Percentiles rank a stretch among this genome's conserved stretches.
Conservation (phyloP, 1,284 basidiomycete genomes). For the Trametes sp. region DNA sequence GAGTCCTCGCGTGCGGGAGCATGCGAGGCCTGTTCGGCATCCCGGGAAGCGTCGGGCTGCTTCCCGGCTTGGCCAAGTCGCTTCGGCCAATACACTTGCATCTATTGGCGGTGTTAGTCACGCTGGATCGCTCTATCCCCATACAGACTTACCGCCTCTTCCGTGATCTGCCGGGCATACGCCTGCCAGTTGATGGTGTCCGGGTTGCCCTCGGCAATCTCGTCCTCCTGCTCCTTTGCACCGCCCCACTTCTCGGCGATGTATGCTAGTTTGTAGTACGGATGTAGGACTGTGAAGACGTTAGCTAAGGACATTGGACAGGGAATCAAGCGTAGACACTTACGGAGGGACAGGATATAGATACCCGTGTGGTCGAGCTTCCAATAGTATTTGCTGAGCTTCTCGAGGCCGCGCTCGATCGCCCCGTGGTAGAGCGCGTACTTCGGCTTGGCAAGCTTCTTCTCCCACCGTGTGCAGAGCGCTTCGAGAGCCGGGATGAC, state of each 20-base stretch:
- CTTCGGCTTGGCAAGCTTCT: constrained; percentile 17
- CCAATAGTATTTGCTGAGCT: constrained; percentile 38
- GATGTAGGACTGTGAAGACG: constrained; percentile 7
- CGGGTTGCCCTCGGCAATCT: not conserved
- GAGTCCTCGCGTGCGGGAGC: not conserved
- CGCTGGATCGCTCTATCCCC: not conserved
- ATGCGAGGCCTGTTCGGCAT: not conserved
- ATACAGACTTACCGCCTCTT: constrained; percentile 16
- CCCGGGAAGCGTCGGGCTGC: not conserved
- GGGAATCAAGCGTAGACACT: not conserved
- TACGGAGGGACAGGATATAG: constrained; percentile 34
- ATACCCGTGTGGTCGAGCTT: constrained; percentile 34
- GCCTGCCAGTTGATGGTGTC: constrained; percentile 32
- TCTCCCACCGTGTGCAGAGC: constrained; percentile 36
- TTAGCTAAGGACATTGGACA: not conserved
- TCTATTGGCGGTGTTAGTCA: not conserved
- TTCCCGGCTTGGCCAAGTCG: not conserved
- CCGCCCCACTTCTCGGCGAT: constrained; percentile 35
- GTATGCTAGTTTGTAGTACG: constrained; percentile 36
- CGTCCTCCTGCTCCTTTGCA: constrained; percentile 27
- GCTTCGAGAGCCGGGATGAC: constrained; percentile 37
- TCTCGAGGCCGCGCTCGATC: constrained; percentile 30
- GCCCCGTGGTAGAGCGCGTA: constrained; percentile 30
- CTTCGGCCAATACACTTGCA: not conserved
- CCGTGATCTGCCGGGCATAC: constrained; percentile 27